Evolutionary conservation across 2,329 filamentous ascomycete genomes (phyloP), one percentile per base, ranked within the genome.

Genomic region (Lachnellula hyalina): DNA sequence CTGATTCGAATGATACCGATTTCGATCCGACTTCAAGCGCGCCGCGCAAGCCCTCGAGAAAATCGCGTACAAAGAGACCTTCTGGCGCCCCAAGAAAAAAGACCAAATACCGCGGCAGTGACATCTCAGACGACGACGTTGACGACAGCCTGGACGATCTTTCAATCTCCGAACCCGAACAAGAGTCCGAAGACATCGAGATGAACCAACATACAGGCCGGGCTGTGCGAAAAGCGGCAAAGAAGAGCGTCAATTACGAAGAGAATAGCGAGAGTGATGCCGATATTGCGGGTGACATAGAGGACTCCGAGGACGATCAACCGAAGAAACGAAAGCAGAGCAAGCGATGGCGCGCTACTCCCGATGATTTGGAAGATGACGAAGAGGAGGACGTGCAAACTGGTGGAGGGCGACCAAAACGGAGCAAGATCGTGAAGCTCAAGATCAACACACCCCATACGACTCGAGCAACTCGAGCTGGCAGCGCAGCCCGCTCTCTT

Each of bases 1-100:
- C 86, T 61, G 84, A 87, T 68, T 81, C 81, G 3, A 86, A 85
- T 68, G 84, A 87, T 65, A 82, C 83, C 61, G 85, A 85, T 68
- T 87, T 86, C 64, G 79, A 84, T 55, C 83, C 83, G 15, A 67
- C 70, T 15, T 75, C 77, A 61, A 74, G 71, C 25, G 71, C 73
- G 32, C 72, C 77, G 15, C 71, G 71, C 52, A 78, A 75, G 60
- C 76, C 75, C 52, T 64, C 72, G 5, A 73, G 74, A 23, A 68
- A 73, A 32, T 69, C 73, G 5, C 64, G 68, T 38, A 51, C 62
- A 41, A 55, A 66, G 51, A 60, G 62, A 52, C 48, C 62, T 54
- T 65, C 64, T 54, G 66, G 61, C 34, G 63, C 67, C 15, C 68
- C 70, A 23, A 74, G 70, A 63, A 73, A 72, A 49, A 65, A 66